These are phyloP conservation scores for Olyra latifolia DNA, from an alignment of 176 grass and related monocot species.

Conservation along the genomic window DNA sequence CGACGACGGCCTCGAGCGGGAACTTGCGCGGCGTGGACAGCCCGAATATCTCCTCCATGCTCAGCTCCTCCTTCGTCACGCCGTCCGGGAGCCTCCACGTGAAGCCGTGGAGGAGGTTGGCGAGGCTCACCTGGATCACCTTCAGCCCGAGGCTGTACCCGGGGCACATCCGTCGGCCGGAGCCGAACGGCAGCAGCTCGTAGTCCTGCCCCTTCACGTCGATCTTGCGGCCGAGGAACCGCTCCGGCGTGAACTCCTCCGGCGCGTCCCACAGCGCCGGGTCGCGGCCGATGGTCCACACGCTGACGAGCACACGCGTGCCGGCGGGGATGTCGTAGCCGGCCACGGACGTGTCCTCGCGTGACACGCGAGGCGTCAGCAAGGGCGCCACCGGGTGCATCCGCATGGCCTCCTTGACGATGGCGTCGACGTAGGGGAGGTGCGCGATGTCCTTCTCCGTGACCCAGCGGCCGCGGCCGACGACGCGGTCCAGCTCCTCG, in stretches of 20 bases:
- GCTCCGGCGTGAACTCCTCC: conserved; percentile 47
- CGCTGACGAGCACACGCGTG: conserved; percentile 43
- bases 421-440: conserved; percentile 33
- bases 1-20: conserved; percentile 6
- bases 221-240: conserved; percentile 44
- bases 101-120: conserved; percentile 63
- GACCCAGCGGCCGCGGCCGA: no score
- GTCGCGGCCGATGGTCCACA: conserved; percentile 59
- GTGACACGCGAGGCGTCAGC: conserved; percentile 37
- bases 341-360: conserved; percentile 26
- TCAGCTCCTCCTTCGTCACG: conserved; percentile 40
- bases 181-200: conserved; percentile 57
- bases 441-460: no score
- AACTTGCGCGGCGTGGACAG: conserved; percentile 38
- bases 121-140: conserved; percentile 57
- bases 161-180: conserved; percentile 62
- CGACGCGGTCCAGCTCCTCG: conserved; percentile 50
- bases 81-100: conserved; percentile 47
- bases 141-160: conserved; percentile 27
- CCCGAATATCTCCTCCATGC: conserved; percentile 56
- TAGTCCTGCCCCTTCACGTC: conserved; percentile 59
- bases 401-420: conserved; percentile 39
- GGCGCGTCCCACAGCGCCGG: conserved; percentile 45
- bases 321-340: conserved; percentile 53
- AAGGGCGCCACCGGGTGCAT: conserved; percentile 54